Evolutionary conservation across 2,329 filamentous ascomycete genomes (phyloP), one percentile per base, ranked within the genome.

Genomic region (Clonostachys byssicola): DNA sequence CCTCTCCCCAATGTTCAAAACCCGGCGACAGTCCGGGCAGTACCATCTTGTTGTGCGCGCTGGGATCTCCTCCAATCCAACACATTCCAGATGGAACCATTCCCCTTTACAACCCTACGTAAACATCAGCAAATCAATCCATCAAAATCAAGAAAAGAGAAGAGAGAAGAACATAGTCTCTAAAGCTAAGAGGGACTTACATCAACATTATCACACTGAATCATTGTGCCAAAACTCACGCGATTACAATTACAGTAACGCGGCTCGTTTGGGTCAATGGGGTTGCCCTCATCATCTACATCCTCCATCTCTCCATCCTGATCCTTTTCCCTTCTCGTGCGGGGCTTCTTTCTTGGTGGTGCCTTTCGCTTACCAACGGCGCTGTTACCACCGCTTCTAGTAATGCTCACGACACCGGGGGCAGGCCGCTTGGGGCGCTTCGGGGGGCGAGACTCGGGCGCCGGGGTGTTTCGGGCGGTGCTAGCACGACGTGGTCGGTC

Each of bases 71-170:
- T 75, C 72, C 34, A 94, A 71, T 6, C 77, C 83, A 6, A 94
- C 86, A 58, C 89, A 94, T 52, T 83, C 81, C 39, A 94, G 75
- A 61, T 94, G 89, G 63, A 92, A 94, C 89, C 89, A 94, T 64
- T 92, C 88, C 52, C 83, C 82, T 56, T 89, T 84, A 68, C 89
- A 94, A 67, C 87, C 71, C 70, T 77, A 58, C 53, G 16, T 36
- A n/a, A 30, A 30, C 17, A 46, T 57, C 52, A 59, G 56, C 49
- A 49, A 46, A 23, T 33, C 49, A 36, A 52, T 30, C 23, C 23
- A 30, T 30, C 23, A 30, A 30, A 30, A 10, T 10, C 9, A 10
- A 30, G 8, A 3, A 30, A 30, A 30, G 23, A 30, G 23, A 30
- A 10, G 23, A 30, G 23, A 30, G 23, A 30, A 10, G 23, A 30